Conservation (phyloP, 2,329 filamentous ascomycete species). For the Ramularia endophylla region DNA sequence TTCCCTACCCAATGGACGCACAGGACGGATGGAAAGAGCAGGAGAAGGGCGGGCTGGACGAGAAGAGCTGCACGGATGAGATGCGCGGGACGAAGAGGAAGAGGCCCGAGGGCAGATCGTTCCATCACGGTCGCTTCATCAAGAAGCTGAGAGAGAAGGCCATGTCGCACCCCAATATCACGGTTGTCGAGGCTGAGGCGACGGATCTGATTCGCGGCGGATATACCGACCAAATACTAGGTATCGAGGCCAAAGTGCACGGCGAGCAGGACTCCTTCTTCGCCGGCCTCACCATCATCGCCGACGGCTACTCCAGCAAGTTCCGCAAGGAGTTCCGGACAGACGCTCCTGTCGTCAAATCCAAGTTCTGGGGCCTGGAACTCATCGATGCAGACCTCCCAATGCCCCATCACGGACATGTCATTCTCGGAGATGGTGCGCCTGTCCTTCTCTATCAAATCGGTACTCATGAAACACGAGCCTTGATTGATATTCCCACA, state of each 20-base stretch:
- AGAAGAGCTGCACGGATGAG: constrained; percentile 28
- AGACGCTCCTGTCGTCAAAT: constrained; percentile 63
- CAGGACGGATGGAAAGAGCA: constrained; percentile 30
- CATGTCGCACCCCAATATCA: constrained; percentile 71
- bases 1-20: constrained; percentile 69
- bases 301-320: constrained; percentile 87
- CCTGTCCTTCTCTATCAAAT: constrained; percentile 96
- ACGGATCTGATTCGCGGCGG: constrained; percentile 67
- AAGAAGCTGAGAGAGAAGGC: constrained; percentile 72
- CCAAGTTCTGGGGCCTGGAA: constrained; percentile 91
- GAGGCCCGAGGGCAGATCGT: constrained; percentile 67
- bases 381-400: constrained; percentile 82
- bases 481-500: constrained; percentile 80
- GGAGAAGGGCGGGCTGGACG: constrained; percentile 20
- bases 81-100: constrained; percentile 33
- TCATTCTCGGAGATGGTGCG: constrained; percentile 70
- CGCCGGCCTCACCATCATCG: constrained; percentile 77
- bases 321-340: constrained; percentile 77
- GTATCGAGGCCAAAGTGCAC: constrained; percentile 70
- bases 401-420: constrained; percentile 70
- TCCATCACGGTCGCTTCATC: constrained; percentile 95
- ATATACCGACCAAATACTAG: constrained; percentile 66
- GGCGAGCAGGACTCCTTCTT: constrained; percentile 69
- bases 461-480: constrained; percentile 86
- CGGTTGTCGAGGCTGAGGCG: constrained; percentile 83